Evolutionary conservation across 805 yeast genomes (phyloP), one percentile per base, ranked within the genome.

Genomic region (Pichia kluyveri): DNA sequence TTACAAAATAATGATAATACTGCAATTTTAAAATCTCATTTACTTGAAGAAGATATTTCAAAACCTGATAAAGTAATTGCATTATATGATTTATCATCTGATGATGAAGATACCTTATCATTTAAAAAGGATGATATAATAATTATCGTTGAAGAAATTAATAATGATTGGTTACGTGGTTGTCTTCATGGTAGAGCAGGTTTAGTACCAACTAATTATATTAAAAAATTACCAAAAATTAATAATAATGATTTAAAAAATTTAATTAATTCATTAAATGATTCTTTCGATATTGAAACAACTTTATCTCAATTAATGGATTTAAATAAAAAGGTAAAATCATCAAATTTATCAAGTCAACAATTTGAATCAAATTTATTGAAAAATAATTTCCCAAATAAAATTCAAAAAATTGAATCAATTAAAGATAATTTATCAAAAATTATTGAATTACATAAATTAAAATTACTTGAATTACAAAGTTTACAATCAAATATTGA

Each of bases 161-260:
- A 89, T 62, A 75, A 86, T 52, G 98, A 91, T 60, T 91, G 99
- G 99, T 86, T 96, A 83, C 76, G 87, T 55, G 99, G 99, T 15
- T 78, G 91, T 7, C 67, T 91, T 45, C 73, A 77, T 47, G 96
- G 96, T 1, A 75, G 74, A 47, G 72, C 80, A 44, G 99, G 99
- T 18, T 83, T 93, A 14, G 89, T 91, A 65, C 99, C 99, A 0
- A 75, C 86, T 50, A 91, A 91, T 62, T 91, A 93, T 60, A 98
- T 93, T 1, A 76, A 86, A 0, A 89, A 89, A 2, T 68, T 89
- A 6, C 76, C 81, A 1, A 83, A 80, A 42, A 82, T 83, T 36
- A 71, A 86, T 0, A 72, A 77, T 2, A 73, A 75, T 43, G 90
- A 89, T 53, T 51, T 83, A 5, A 65, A 67, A 8, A 65, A 68